Evolutionary conservation across 768 basidiomycete species (phyloP).

Genomic region (Lepiota venenata): DNA sequence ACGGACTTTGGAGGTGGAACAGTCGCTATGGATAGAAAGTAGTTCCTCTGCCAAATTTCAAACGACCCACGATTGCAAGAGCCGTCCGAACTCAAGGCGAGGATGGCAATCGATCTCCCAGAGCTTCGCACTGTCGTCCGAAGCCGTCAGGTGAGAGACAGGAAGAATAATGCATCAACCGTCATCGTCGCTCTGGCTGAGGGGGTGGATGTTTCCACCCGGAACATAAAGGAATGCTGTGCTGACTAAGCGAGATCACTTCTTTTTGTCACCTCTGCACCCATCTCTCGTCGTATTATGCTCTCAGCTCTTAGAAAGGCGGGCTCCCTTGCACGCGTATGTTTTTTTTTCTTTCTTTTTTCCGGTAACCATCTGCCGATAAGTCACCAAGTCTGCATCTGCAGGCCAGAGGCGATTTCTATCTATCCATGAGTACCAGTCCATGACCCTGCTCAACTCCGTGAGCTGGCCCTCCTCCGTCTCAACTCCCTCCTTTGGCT

Average conservation of each 20-base stretch:
- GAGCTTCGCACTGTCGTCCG: conserved; percentile 44
- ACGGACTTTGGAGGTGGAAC: conserved; percentile 6
- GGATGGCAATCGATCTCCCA: conserved; percentile 56
- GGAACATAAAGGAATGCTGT: conserved; percentile 12
- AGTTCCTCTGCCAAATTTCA: conserved; percentile 86
- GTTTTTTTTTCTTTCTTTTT: conserved; percentile 22
- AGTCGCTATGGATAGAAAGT: conserved; percentile 18
- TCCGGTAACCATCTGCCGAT: conserved; percentile 4
- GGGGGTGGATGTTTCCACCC: conserved; percentile 9
- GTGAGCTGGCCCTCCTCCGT: conserved; percentile 38
- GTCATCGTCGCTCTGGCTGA: conserved; percentile 78
- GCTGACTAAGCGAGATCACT: conserved; percentile 43
- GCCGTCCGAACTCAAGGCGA: conserved; percentile 81
- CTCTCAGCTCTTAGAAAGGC: conserved; percentile 65
- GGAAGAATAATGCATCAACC: conserved; percentile 54
- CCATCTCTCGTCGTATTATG: conserved; percentile 42
- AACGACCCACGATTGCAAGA: conserved; percentile 48
- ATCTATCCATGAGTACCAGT: conserved; percentile 98
- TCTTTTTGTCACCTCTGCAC: conserved; percentile 7
- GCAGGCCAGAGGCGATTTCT: conserved; percentile 87
- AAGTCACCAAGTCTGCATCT: conserved; percentile 50
- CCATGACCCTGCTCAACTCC: conserved; percentile 90
- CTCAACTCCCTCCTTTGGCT: conserved; percentile 1
- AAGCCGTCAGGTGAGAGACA: conserved; percentile 65
- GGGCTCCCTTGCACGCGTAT: conserved; percentile 60